These are phyloP conservation scores for Cryphonectria carpinicola DNA, from an alignment of 2,329 filamentous ascomycete species.

Conservation along the genomic window DNA sequence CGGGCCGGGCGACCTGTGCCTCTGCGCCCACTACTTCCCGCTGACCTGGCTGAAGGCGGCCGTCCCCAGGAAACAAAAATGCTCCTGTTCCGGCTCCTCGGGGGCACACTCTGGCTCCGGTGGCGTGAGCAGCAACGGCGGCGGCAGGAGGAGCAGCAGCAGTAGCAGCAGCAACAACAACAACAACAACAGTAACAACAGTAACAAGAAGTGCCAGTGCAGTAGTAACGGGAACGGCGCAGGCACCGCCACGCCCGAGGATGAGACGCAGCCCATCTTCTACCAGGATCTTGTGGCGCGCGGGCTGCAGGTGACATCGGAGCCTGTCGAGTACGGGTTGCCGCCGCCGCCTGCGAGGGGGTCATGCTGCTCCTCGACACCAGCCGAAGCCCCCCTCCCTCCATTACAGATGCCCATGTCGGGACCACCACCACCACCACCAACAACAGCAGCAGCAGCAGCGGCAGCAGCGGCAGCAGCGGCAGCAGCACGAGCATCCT, in stretches of 20 bases:
- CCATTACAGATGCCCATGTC: background rate
- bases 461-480: no score
- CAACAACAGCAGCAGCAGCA: conserved; percentile 1
- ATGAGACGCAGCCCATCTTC: conserved; percentile 29
- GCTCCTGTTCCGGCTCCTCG: conserved; percentile 45
- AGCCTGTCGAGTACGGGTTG: conserved; percentile 37
- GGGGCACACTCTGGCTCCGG: background rate
- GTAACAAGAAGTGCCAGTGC: conserved; percentile 24
- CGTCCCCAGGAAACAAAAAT: conserved; percentile 62
- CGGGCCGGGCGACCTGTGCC: conserved; percentile 63
- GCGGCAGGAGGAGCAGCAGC: background rate
- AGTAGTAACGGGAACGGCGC: conserved; percentile 30
- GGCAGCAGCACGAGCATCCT: conserved; percentile 35
- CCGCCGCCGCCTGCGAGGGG: conserved; percentile 30
- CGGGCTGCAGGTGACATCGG: conserved; percentile 31
- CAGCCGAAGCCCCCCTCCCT: background rate
- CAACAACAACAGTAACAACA: conserved; percentile 3
- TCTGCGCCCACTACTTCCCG: conserved; percentile 46
- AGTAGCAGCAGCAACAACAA: background rate
- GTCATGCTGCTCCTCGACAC: conserved; percentile 22
- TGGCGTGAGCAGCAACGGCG: background rate
- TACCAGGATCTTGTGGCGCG: conserved; percentile 29
- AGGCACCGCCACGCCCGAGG: conserved; percentile 29
- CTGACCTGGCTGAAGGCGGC: conserved; percentile 53
- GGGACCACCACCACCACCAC: background rate